Base-by-base conservation (phyloP, 371 early-diverging fungal species). In the Nosema granulosis region DNA sequence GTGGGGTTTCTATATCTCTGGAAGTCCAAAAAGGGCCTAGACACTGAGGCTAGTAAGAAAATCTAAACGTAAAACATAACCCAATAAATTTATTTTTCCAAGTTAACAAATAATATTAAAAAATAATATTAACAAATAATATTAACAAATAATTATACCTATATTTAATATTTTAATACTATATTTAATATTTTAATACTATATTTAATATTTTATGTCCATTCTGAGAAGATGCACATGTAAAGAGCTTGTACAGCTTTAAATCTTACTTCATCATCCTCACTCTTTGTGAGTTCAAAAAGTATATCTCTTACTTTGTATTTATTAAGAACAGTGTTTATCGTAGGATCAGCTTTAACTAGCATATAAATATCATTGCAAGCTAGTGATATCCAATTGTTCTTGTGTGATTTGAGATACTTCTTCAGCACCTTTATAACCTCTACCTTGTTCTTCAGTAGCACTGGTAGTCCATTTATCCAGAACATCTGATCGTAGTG, bases 351-450 rank as follows among this genome's bases (percentile, higher is more conserved):
- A 50, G 51, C 72, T 66, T 82, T 80, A n/a, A 78, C 57, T 20
- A 84, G 50, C 71, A 73, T 72, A 50, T 82, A 82, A 26, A 84
- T 74, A 57, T 84, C 84, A 76, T 82, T 84, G 34, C 82, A 66
- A 51, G 84, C 74, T 26, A 84, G 62, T 63, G 82, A 84, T 11
- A 82, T 59, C 43, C 72, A 79, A 16, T 75, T 58, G 20, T 37
- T 59, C 43, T 82, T 76, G 13, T 80, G 61, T 31, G 80, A 78
- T 65, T 77, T 80, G 31, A 84, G 58, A 69, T 82, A 84, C 56
- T 76, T 80, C 62, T 82, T 84, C 26, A 84, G 49, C 24, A 76
- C 67, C 68, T 80, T 82, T 28, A 84, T 57, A 54, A 84, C 82
- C 22, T 82, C 84, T 29, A 70, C 62, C 49, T 75, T 77, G 37